Evolutionary conservation across 1,284 basidiomycete genomes (phyloP).

Genomic region (Anthracocystis panici-leucophaei): DNA sequence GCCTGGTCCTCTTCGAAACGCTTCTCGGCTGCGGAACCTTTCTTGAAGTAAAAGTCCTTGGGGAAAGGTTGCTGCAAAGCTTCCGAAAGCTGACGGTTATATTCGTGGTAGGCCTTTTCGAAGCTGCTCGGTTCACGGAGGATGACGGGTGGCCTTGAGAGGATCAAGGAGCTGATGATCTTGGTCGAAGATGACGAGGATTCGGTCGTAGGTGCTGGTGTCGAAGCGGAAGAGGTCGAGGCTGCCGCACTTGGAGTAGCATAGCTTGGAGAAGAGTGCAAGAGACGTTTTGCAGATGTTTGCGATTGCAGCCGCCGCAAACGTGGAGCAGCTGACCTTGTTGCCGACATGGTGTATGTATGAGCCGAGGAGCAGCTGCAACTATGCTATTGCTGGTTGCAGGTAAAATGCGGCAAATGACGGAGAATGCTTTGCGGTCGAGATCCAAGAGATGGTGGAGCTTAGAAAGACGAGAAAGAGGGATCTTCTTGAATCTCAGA

Average conservation of each 20-base stretch:
- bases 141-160: conserved; percentile 86
- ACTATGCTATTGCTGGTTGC: too few species aligned
- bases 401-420: not conserved
- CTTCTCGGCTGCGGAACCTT: conserved; percentile 85
- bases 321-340: conserved; percentile 31
- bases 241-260: conserved; percentile 12
- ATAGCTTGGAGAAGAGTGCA: conserved; percentile 30
- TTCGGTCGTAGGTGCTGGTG: conserved; percentile 10
- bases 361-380: not conserved
- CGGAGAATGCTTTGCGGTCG: not conserved
- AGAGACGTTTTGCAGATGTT: conserved; percentile 20
- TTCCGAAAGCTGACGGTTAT: conserved; percentile 84
- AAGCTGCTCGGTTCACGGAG: conserved; percentile 82
- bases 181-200: conserved; percentile 24
- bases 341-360: conserved; percentile 25
- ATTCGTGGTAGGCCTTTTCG: conserved; percentile 86
- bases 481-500: conserved; percentile 10
- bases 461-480: not conserved
- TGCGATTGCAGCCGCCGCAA: conserved; percentile 28
- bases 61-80: conserved; percentile 90
- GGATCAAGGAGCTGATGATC: conserved; percentile 74
- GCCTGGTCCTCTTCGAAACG: conserved; percentile 76
- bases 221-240: conserved; percentile 19
- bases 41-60: conserved; percentile 93
- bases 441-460: not conserved